Conservation (phyloP, 495 filamentous ascomycete species). For the Filosporella fistucella region DNA sequence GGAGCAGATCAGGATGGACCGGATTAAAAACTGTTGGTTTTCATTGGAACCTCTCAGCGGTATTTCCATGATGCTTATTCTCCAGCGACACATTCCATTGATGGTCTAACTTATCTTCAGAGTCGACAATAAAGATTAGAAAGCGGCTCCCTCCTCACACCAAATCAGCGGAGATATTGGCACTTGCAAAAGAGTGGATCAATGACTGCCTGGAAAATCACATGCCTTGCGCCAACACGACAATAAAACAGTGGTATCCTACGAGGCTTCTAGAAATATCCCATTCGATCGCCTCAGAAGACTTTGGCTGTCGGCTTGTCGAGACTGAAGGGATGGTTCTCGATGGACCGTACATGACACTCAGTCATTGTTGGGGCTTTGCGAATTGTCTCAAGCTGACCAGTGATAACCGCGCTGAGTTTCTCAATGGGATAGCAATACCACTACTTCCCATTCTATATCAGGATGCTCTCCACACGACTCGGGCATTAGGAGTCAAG, state of each 20-base stretch:
- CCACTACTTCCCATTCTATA: neutral
- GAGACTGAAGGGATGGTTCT: neutral
- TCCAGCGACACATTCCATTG: no score
- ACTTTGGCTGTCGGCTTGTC: neutral
- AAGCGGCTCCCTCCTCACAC: neutral
- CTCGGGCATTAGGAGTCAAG: neutral
- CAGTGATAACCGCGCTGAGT: neutral
- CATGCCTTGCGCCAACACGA: neutral
- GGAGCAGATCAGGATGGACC: no score
- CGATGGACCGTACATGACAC: neutral
- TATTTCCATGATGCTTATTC: no score
- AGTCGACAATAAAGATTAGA: no score
- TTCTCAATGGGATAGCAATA: neutral
- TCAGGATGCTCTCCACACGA: neutral
- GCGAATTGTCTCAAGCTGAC: neutral
- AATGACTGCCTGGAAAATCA: neutral
- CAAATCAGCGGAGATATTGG: neutral
- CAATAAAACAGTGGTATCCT: neutral
- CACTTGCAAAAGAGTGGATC: neutral
- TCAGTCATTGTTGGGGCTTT: constrained; percentile 4
- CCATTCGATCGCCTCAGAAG: neutral
- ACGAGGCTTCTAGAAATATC: neutral
- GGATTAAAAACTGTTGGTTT: no score
- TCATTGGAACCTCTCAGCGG: no score
- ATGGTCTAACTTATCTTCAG: no score